These are phyloP conservation scores for Salix koriyanagi DNA, from an alignment of 345 rosid species.

Conservation along the genomic window DNA sequence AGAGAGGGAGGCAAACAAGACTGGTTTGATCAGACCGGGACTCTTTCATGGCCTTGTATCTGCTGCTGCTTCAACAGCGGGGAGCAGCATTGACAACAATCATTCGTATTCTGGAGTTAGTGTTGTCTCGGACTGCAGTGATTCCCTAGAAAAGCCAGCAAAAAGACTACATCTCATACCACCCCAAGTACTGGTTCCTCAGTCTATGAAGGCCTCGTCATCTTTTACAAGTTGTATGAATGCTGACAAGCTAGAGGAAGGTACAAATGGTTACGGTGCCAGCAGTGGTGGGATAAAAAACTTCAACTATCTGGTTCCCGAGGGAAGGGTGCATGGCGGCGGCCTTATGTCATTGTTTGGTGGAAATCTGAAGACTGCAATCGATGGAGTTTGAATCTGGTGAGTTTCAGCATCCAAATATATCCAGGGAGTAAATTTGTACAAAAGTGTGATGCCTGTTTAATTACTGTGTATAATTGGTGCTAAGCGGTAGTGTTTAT, in stretches of 20 bases:
- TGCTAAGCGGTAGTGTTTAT: background rate
- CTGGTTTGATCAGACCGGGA: slow-evolving; percentile 65
- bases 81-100: slow-evolving; percentile 49
- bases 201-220: slow-evolving; percentile 66
- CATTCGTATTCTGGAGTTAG: slow-evolving; percentile 57
- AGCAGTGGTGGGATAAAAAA: slow-evolving; percentile 30
- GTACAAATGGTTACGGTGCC: slow-evolving; percentile 16
- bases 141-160: slow-evolving; percentile 48
- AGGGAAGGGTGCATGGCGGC: slow-evolving; percentile 98
- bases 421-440: background rate
- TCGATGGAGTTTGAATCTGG: slow-evolving; percentile 46
- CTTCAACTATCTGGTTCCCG: slow-evolving; percentile 61
- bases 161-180: slow-evolving; percentile 71
- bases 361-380: slow-evolving; percentile 57
- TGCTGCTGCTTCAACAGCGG: slow-evolving; percentile 43
- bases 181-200: slow-evolving; percentile 81
- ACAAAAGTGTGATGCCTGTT: background rate
- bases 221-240: slow-evolving; percentile 34
- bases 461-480: background rate
- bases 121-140: slow-evolving; percentile 54
- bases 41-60: slow-evolving; percentile 90
- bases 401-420: slow-evolving; percentile 1
- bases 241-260: slow-evolving; percentile 40
- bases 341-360: slow-evolving; percentile 80
- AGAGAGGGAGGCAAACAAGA: slow-evolving; percentile 40